Conservation (phyloP, 108 stramenopile genomes). For the Skeletonema menzelii region DNA sequence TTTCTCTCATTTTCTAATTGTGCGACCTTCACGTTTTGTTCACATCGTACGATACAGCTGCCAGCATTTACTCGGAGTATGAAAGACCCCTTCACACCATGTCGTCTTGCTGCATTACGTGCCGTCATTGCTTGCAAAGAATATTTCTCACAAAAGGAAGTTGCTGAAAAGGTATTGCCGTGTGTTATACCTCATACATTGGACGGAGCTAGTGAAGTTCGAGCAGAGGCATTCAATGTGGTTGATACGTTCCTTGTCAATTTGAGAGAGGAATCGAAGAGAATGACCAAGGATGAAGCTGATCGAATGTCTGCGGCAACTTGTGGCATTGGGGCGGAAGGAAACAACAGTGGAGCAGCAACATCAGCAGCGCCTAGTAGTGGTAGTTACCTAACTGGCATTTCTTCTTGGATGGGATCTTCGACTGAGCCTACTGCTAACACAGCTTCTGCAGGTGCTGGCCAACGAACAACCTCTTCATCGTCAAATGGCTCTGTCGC, state of each 20-base stretch:
- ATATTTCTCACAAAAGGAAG: constrained; percentile 60
- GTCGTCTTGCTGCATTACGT: constrained; percentile 74
- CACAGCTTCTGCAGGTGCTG: constrained; percentile 4
- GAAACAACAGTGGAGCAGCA: constrained; percentile 4
- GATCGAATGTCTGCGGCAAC: constrained; percentile 37
- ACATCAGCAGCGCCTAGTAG: constrained; percentile 43
- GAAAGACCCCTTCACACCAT: constrained; percentile 83
- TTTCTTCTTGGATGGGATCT: constrained; percentile 78
- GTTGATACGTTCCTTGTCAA: constrained; percentile 60
- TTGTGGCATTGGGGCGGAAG: constrained; percentile 16
- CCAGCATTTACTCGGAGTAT: constrained; percentile 76
- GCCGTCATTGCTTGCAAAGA: constrained; percentile 46
- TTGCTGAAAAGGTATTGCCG: constrained; percentile 72
- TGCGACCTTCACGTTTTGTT: not conserved
- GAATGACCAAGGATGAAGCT: constrained; percentile 51
- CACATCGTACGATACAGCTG: constrained; percentile 14
- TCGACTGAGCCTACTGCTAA: constrained; percentile 26
- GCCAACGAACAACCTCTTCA: not conserved
- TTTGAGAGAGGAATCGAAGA: constrained; percentile 62
- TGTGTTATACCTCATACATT: constrained; percentile 63
- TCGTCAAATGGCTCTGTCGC: constrained; percentile 10
- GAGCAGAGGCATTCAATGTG: constrained; percentile 73
- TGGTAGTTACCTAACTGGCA: constrained; percentile 60
- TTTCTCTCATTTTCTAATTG: not conserved
- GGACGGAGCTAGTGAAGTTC: constrained; percentile 71